These are phyloP conservation scores for Hygrophoropsis aurantiaca DNA, from an alignment of 768 basidiomycete species.

Conservation along the genomic window DNA sequence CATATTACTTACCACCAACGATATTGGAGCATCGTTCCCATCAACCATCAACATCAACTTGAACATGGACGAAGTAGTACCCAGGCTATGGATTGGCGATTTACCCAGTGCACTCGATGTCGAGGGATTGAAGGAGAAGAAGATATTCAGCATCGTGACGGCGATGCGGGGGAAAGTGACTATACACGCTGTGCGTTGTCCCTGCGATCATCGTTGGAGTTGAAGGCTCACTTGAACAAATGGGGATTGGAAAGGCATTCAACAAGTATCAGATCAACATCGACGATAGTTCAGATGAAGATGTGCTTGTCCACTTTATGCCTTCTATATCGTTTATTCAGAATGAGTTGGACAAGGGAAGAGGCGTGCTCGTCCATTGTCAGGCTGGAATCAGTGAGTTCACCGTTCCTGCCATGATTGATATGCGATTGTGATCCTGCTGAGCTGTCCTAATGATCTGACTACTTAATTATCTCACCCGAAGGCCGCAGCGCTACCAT, in stretches of 20 bases:
- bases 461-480: slow-evolving; percentile 7
- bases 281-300: slow-evolving; percentile 73
- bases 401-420: neutral
- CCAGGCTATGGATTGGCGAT: slow-evolving; percentile 84
- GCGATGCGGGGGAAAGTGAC: slow-evolving; percentile 70
- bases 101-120: slow-evolving; percentile 67
- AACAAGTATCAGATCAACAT: slow-evolving; percentile 76
- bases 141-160: slow-evolving; percentile 74
- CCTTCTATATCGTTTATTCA: slow-evolving; percentile 84
- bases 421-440: neutral
- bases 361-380: slow-evolving; percentile 87
- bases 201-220: slow-evolving; percentile 2
- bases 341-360: slow-evolving; percentile 68
- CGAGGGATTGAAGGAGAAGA: slow-evolving; percentile 58
- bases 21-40: too few relatives aligned
- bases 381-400: slow-evolving; percentile 84
- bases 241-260: slow-evolving; percentile 56
- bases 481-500: slow-evolving; percentile 83
- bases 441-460: too few relatives aligned
- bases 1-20: too few relatives aligned
- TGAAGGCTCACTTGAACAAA: neutral
- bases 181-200: slow-evolving; percentile 56
- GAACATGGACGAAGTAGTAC: slow-evolving; percentile 76
- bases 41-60: neutral
- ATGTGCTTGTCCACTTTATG: slow-evolving; percentile 76